phyloP scores from a whole-genome alignment of 2,329 filamentous ascomycete species.

The Botrytis hyacinthi region DNA sequence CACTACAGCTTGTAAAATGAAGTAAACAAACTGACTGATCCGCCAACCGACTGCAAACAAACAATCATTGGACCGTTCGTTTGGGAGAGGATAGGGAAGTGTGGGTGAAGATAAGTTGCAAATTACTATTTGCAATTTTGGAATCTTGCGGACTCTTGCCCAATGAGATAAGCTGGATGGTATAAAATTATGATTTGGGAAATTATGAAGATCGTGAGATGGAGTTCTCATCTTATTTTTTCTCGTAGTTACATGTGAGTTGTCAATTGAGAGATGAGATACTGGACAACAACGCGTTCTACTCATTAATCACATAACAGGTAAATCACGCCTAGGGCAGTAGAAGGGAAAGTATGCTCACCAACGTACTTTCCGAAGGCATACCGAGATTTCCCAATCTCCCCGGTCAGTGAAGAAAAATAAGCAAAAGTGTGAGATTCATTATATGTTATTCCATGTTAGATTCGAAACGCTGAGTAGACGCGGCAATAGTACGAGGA shows the following conservation, averaged over 20 bases:
- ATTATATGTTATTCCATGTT: neutral
- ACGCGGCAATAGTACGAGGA: constrained; percentile 8
- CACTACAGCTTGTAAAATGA: constrained; percentile 18
- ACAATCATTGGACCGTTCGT: neutral
- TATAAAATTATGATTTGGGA: constrained; percentile 11
- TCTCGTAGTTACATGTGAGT: neutral
- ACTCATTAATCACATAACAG: neutral
- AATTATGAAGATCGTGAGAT: constrained; percentile 11
- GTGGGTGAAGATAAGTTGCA: constrained; percentile 6
- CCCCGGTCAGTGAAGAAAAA: neutral
- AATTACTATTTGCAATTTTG: constrained; percentile 12
- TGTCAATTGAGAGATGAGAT: constrained; percentile 8
- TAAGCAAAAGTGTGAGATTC: neutral
- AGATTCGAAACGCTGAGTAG: constrained; percentile 1
- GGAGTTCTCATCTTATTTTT: constrained; percentile 4
- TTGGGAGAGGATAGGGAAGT: neutral
- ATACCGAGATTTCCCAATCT: neutral
- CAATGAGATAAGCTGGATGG: neutral
- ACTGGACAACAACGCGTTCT: neutral
- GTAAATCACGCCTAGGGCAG: neutral
- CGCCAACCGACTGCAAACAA: neutral
- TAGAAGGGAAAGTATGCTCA: neutral
- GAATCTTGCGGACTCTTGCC: neutral
- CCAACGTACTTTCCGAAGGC: neutral
- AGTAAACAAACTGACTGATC: constrained; percentile 6